Evolutionary conservation across 805 yeast species (phyloP).

Genomic region (Nakazawaea molendinolei): DNA sequence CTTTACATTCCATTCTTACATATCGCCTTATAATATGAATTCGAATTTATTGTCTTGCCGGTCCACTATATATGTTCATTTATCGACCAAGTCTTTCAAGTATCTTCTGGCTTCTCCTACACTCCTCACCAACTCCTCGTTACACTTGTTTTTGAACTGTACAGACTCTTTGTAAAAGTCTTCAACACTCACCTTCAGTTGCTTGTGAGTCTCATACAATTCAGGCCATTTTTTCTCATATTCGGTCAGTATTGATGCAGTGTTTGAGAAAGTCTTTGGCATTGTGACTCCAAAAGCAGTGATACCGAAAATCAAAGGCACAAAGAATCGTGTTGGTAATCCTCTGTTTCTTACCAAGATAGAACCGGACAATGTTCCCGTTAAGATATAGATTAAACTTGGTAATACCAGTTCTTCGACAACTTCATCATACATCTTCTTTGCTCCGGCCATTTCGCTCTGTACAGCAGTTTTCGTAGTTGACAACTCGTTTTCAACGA

Average conservation of each 20-base stretch:
- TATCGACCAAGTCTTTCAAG: conserved; percentile 3
- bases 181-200: not conserved
- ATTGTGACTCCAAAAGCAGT: conserved; percentile 36
- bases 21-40: no score
- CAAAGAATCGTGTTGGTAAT: conserved; percentile 41
- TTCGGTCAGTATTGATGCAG: conserved; percentile 20
- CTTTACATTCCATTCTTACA: no score
- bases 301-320: conserved; percentile 46
- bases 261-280: conserved; percentile 40
- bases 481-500: conserved; percentile 34
- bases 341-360: conserved; percentile 41
- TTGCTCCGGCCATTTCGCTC: conserved; percentile 33
- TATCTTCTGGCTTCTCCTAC: conserved; percentile 7
- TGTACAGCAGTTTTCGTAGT: conserved; percentile 40
- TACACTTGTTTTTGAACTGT: not conserved
- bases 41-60: no score
- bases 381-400: conserved; percentile 43
- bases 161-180: not conserved
- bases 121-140: conserved; percentile 1
- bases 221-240: conserved; percentile 34
- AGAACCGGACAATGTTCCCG: conserved; percentile 51
- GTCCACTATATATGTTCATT: no score
- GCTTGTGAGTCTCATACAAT: conserved; percentile 19
- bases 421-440: conserved; percentile 25
- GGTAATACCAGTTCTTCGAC: conserved; percentile 53